These are phyloP conservation scores for Vitis labrusca DNA, from an alignment of 164 flowering plant genomes.

Conservation along the genomic window DNA sequence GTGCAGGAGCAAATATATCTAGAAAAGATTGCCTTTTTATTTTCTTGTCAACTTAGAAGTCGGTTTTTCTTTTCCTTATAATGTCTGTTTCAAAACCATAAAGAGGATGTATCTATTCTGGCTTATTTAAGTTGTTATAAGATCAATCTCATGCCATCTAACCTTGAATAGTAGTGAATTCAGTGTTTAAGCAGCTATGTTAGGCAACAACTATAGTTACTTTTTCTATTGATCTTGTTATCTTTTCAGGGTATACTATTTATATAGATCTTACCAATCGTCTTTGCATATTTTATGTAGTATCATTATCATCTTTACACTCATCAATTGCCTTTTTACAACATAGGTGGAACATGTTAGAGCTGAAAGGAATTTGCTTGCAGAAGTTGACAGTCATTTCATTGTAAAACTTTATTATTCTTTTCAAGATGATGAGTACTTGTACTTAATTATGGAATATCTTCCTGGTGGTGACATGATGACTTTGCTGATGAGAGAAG, in stretches of 20 bases:
- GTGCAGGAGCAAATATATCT: too few species aligned
- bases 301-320: neutral
- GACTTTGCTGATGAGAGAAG: slow-evolving; percentile 96
- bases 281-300: slow-evolving; percentile 5
- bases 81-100: too few species aligned
- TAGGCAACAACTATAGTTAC: neutral
- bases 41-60: too few species aligned
- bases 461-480: slow-evolving; percentile 99
- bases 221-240: neutral
- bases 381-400: slow-evolving; percentile 92
- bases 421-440: slow-evolving; percentile 90
- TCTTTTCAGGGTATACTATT: neutral
- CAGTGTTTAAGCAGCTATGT: too few species aligned
- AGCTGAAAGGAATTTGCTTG: slow-evolving; percentile 96
- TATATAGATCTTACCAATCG: neutral
- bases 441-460: slow-evolving; percentile 95
- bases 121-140: too few species aligned
- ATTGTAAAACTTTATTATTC: slow-evolving; percentile 94
- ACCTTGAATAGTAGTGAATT: too few species aligned
- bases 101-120: too few species aligned
- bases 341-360: slow-evolving; percentile 91
- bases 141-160: too few species aligned
- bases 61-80: too few species aligned
- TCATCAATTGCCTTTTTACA: slow-evolving; percentile 2
- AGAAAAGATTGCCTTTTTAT: too few species aligned